These are phyloP conservation scores for Kuraishia hungarica DNA, from an alignment of 805 yeast genomes.

Conservation along the genomic window DNA sequence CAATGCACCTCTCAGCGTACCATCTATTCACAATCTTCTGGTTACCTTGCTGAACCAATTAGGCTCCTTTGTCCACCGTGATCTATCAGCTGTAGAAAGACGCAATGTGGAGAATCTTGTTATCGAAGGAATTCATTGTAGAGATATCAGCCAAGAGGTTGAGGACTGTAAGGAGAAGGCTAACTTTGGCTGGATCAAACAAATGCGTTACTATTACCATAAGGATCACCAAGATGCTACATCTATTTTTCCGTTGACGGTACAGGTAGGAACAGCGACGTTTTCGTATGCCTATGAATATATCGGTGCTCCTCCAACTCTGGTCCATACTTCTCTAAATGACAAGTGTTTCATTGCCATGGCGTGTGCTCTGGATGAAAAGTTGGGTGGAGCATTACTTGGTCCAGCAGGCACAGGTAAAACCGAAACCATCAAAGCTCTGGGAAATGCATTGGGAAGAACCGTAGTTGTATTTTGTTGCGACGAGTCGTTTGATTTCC, in stretches of 20 bases:
- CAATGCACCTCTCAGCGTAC: not conserved
- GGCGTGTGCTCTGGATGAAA: slow-evolving; percentile 65
- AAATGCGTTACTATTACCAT: slow-evolving; percentile 34
- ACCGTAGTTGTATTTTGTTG: slow-evolving; percentile 85
- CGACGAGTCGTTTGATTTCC: slow-evolving; percentile 81
- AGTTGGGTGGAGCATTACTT: slow-evolving; percentile 81
- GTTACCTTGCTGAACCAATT: not conserved
- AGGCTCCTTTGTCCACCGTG: not conserved
- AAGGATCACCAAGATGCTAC: not conserved
- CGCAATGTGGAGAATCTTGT: slow-evolving; percentile 51
- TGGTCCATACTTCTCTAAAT: slow-evolving; percentile 72
- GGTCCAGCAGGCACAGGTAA: slow-evolving; percentile 99
- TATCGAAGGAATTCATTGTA: slow-evolving; percentile 58
- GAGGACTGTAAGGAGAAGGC: slow-evolving; percentile 11
- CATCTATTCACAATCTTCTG: not conserved
- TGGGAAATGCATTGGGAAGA: slow-evolving; percentile 72
- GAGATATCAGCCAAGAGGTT: slow-evolving; percentile 21
- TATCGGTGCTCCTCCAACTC: slow-evolving; percentile 60
- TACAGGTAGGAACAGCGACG: slow-evolving; percentile 43
- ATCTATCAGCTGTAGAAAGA: slow-evolving; percentile 12
- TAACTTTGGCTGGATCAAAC: slow-evolving; percentile 12
- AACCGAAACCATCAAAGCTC: slow-evolving; percentile 81
- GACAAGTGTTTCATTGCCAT: slow-evolving; percentile 57
- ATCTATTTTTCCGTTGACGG: slow-evolving; percentile 24
- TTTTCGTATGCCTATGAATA: slow-evolving; percentile 76